These are phyloP conservation scores for Casuarina cunninghamiana DNA, from an alignment of 306 rosid species.

Conservation along the genomic window DNA sequence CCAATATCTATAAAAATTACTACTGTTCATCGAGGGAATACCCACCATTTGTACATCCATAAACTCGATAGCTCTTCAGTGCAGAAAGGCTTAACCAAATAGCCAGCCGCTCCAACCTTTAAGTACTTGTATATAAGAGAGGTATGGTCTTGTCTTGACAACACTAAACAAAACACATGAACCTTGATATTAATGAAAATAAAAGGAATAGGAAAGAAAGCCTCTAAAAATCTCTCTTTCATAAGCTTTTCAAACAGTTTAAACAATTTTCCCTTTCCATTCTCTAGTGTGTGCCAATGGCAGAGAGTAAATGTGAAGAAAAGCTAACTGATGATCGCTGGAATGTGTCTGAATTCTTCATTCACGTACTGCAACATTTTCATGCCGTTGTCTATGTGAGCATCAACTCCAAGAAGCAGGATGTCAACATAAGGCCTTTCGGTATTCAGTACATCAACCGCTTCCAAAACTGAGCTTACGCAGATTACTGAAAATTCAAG, in stretches of 20 bases:
- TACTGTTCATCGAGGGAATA: background rate
- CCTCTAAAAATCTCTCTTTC: background rate
- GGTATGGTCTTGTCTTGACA: conserved; percentile 14
- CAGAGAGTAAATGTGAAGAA: background rate
- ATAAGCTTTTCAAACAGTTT: background rate
- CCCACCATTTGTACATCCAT: conserved; percentile 25
- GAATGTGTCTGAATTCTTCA: conserved; percentile 22
- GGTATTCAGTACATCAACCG: conserved; percentile 21
- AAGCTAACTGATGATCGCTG: conserved; percentile 23
- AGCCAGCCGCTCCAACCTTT: conserved; percentile 24
- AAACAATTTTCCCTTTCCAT: background rate
- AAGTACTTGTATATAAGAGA: conserved; percentile 20
- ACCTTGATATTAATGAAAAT: background rate
- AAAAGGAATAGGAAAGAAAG: background rate
- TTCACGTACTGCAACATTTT: conserved; percentile 21
- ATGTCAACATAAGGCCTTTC: conserved; percentile 20
- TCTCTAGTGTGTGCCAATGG: background rate
- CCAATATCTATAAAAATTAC: background rate
- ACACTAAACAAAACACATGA: conserved; percentile 17
- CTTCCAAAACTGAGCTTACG: conserved; percentile 15
- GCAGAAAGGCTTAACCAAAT: conserved; percentile 25
- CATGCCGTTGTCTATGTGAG: conserved; percentile 15
- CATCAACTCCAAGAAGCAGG: conserved; percentile 14
- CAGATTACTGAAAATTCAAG: conserved; percentile 15
- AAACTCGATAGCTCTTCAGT: conserved; percentile 8